A percentile compares a stretch with the other conserved stretches of the same genome.
phyloP scores from a whole-genome alignment of 768 basidiomycete species.

The Lanmaoa rubissima region DNA sequence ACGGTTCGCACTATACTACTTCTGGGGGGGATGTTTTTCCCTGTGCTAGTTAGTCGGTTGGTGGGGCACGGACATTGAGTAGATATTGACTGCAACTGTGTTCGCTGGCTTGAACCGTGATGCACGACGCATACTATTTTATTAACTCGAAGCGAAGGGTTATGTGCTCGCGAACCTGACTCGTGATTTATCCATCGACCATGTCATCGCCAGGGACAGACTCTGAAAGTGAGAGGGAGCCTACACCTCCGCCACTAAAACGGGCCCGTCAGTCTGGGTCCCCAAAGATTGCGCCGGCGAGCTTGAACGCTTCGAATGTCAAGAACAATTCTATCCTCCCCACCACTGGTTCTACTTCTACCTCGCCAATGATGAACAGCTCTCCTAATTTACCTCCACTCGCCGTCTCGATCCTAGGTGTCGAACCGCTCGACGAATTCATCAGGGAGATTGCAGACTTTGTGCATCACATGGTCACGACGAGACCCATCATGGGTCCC shows the following conservation, averaged over 20 bases:
- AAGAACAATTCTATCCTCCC: conserved; percentile 12
- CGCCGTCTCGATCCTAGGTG: conserved; percentile 78
- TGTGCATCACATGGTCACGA: conserved; percentile 67
- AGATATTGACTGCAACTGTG: not conserved
- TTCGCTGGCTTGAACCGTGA: not conserved
- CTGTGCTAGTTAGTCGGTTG: conserved; percentile 55
- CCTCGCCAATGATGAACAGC: conserved; percentile 27
- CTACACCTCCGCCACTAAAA: conserved; percentile 35
- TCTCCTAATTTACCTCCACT: conserved; percentile 52
- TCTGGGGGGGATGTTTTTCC: conserved; percentile 67
- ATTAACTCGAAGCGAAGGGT: conserved; percentile 2
- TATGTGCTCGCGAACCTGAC: not conserved
- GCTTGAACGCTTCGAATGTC: conserved; percentile 25
- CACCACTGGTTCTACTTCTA: conserved; percentile 9
- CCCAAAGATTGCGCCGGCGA: conserved; percentile 14
- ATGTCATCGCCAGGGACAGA: conserved; percentile 30
- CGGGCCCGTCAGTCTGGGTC: conserved; percentile 37
- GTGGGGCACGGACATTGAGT: conserved; percentile 58
- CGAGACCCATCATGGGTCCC: conserved; percentile 52
- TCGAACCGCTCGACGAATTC: conserved; percentile 92
- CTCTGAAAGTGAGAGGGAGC: conserved; percentile 28
- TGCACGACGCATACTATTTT: not conserved
- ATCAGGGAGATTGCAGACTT: conserved; percentile 91
- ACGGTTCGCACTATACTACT: conserved; percentile 51
- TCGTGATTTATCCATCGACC: conserved; percentile 12